A percentile compares a stretch with the other conserved stretches of the same genome.
phyloP scores from a whole-genome alignment of 441 rosid genomes.

The Syzygium malaccense region DNA sequence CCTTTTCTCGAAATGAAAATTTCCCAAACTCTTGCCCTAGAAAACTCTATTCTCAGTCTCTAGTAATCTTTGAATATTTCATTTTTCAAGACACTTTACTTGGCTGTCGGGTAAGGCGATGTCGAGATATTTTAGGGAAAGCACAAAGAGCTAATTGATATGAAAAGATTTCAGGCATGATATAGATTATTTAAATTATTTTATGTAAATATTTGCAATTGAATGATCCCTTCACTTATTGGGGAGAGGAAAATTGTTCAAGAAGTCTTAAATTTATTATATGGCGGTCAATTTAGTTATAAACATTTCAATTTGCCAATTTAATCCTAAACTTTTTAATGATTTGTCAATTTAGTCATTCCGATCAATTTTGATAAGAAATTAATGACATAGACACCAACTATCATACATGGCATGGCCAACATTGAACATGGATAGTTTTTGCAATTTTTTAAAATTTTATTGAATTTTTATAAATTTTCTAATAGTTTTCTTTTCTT shows the following conservation, averaged over 20 bases:
- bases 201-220: not conserved
- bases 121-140: not conserved
- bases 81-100: not conserved
- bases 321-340: not conserved
- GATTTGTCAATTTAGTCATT: fast-evolving
- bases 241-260: not conserved
- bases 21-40: not conserved
- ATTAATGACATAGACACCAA: fast-evolving
- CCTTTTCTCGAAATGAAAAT: not conserved
- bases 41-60: not conserved
- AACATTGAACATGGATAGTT: fast-evolving
- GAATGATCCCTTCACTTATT: not conserved
- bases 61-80: not conserved
- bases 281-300: fast-evolving
- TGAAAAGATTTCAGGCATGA: not conserved
- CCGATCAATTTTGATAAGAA: not conserved
- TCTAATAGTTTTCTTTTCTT: too few relatives aligned
- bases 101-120: not conserved
- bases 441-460: not conserved
- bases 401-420: fast-evolving
- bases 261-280: not conserved
- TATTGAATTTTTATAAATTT: too few relatives aligned
- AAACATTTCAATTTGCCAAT: not conserved
- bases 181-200: not conserved
- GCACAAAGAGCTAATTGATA: not conserved